phyloP scores from a whole-genome alignment of 768 basidiomycete species.

The Aureoboletus auriporus region DNA sequence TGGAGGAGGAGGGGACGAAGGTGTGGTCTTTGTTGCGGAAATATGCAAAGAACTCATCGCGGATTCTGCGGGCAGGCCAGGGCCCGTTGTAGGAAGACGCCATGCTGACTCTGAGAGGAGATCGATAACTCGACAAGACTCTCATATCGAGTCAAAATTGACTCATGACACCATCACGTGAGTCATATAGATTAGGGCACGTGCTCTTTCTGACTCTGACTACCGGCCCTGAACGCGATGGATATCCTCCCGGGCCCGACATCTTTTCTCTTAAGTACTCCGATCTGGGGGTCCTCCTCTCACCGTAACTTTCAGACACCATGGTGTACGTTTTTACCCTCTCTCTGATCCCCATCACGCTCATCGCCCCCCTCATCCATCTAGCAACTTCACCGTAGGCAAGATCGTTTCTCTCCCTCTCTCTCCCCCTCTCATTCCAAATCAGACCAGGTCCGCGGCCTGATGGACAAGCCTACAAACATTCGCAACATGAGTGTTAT shows the following conservation, averaged over 20 bases:
- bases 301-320: conserved; percentile 47
- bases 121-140: conserved; percentile 20
- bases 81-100: conserved; percentile 32
- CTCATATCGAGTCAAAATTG: conserved; percentile 3
- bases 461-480: conserved; percentile 89
- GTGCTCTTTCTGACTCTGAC: not conserved
- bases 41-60: conserved; percentile 88
- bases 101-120: conserved; percentile 19
- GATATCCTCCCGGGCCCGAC: conserved; percentile 38
- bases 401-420: conserved; percentile 29
- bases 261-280: conserved; percentile 10
- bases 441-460: conserved; percentile 77
- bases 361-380: conserved; percentile 28
- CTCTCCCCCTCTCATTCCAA: conserved; percentile 4
- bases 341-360: conserved; percentile 11
- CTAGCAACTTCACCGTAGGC: conserved; percentile 88
- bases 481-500: conserved; percentile 96
- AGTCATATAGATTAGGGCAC: conserved; percentile 9
- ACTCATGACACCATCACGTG: conserved; percentile 15
- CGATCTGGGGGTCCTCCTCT: conserved; percentile 21
- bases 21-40: conserved; percentile 79
- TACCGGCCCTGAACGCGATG: conserved; percentile 45
- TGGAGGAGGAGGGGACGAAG: conserved; percentile 86
- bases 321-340: conserved; percentile 70
- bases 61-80: conserved; percentile 81